Evolutionary conservation across 2,329 filamentous ascomycete genomes (phyloP).

Genomic region (Peltaster fructicola): DNA sequence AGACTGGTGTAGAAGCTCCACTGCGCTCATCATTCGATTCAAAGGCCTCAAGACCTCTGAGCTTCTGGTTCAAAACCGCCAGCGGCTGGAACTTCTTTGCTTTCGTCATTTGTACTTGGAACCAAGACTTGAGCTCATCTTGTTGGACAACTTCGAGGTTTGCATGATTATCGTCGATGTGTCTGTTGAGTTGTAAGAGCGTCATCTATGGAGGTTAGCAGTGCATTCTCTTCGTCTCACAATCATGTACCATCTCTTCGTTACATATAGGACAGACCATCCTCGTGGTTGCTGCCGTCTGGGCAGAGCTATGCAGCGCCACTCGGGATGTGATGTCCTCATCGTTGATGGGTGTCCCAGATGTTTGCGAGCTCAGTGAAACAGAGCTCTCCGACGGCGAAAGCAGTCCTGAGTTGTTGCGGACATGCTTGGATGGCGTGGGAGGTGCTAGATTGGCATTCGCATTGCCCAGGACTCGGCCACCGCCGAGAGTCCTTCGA

Average conservation of each 20-base stretch:
- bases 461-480: constrained; percentile 75
- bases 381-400: constrained; percentile 55
- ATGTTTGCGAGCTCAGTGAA: constrained; percentile 60
- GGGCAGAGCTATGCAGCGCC: constrained; percentile 42
- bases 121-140: constrained; percentile 93
- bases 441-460: constrained; percentile 55
- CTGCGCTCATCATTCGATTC: constrained; percentile 62
- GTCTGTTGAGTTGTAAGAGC: constrained; percentile 75
- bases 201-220: constrained; percentile 47
- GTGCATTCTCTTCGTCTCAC: constrained; percentile 1
- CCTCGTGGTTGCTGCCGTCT: constrained; percentile 40
- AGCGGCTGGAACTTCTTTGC: constrained; percentile 86
- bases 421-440: constrained; percentile 7
- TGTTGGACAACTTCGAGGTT: constrained; percentile 77
- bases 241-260: constrained; percentile 68
- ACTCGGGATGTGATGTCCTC: constrained; percentile 73
- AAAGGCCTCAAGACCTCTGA: constrained; percentile 83
- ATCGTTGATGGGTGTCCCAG: constrained; percentile 49
- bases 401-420: constrained; percentile 30
- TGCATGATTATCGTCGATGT: constrained; percentile 77
- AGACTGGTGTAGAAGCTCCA: constrained; percentile 21
- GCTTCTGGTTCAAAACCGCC: constrained; percentile 79
- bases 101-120: constrained; percentile 84
- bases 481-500: constrained; percentile 70
- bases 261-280: constrained; percentile 95